Evolutionary conservation across 305 asterid species (phyloP).

Genomic region (Fraxinus angustifolia): DNA sequence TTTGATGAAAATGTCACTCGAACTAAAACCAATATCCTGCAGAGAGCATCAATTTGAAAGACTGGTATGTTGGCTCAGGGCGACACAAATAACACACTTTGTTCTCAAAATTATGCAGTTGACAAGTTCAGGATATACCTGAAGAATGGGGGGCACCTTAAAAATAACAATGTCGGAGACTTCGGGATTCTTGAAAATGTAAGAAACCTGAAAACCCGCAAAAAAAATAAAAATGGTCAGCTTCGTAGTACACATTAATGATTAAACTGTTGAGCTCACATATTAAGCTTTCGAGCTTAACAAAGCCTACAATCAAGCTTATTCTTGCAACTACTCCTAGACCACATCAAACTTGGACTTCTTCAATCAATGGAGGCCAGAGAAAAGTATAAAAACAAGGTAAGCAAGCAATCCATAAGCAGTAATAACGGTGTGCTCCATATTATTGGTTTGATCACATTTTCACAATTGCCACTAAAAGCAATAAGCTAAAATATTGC

Average conservation of each 20-base stretch:
- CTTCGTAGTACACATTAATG: constrained; percentile 1
- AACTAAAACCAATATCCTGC: constrained; percentile 66
- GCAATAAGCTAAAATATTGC: constrained; percentile 6
- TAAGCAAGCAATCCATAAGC: not conserved
- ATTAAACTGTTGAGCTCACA: not conserved
- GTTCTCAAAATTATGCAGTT: not conserved
- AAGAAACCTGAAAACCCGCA: constrained; percentile 61
- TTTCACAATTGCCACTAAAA: not conserved
- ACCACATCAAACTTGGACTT: not conserved
- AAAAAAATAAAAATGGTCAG: constrained; percentile 2
- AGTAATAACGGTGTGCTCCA: not conserved
- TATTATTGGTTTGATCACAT: not conserved
- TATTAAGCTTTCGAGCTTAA: not conserved
- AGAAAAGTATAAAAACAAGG: not conserved
- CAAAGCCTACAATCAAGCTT: not conserved
- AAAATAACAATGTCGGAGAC: constrained; percentile 81
- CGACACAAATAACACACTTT: not conserved
- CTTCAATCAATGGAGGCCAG: not conserved
- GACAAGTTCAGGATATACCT: constrained; percentile 39
- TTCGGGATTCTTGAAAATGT: constrained; percentile 72
- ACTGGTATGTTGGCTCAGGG: not conserved
- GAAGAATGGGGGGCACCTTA: constrained; percentile 74
- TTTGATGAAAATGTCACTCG: constrained; percentile 73
- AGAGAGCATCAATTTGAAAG: constrained; percentile 18
- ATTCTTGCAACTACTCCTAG: not conserved